Evolutionary conservation across 805 yeast genomes (phyloP).

Genomic region (Kodamaea kaohsiungensis): DNA sequence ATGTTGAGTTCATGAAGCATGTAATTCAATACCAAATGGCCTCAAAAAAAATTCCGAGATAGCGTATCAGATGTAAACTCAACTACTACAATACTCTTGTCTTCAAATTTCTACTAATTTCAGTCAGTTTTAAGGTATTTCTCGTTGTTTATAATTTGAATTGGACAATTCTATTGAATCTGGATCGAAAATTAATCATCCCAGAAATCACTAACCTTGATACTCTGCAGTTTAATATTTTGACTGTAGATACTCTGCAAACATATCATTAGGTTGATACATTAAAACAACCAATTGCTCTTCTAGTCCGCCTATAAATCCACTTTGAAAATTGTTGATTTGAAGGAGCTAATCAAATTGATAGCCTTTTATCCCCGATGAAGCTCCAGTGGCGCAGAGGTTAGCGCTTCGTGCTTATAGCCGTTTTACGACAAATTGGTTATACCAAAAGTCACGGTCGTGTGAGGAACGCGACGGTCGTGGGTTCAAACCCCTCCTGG

Average conservation of each 20-base stretch:
- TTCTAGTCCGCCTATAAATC: not conserved
- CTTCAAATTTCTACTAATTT: not conserved
- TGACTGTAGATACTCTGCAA: not conserved
- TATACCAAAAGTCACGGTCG: conserved; percentile 52
- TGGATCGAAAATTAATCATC: not conserved
- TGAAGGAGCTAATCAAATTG: not conserved
- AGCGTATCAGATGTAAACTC: not conserved
- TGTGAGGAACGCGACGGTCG: conserved; percentile 59
- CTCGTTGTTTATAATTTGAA: not conserved
- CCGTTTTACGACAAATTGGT: conserved; percentile 45
- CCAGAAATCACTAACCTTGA: not conserved
- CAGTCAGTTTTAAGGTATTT: not conserved
- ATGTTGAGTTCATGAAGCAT: not conserved
- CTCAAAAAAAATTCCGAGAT: not conserved
- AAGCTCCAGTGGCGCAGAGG: conserved; percentile 41
- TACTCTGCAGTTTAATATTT: not conserved
- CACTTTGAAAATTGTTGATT: not conserved
- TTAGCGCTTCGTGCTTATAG: conserved; percentile 57
- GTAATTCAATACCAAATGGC: not conserved
- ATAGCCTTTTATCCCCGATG: conserved; percentile 2
- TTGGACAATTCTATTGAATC: not conserved
- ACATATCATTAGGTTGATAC: not conserved
- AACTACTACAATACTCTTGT: not conserved
- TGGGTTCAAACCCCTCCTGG: conserved; percentile 57
- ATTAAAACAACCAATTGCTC: not conserved